phyloP scores from a whole-genome alignment of 208 protist species.

The Phytomonas francai region DNA sequence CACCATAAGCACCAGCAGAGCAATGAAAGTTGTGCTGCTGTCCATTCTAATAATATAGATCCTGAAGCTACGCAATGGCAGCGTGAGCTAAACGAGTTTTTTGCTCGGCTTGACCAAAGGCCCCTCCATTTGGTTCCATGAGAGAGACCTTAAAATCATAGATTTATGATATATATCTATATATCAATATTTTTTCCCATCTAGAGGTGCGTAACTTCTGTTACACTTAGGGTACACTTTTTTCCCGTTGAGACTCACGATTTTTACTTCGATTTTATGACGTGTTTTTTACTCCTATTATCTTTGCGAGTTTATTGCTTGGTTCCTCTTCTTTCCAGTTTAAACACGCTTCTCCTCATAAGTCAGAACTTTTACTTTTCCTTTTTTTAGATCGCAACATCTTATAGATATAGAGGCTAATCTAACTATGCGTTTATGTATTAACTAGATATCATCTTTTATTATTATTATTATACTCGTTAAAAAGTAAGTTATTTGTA shows the following conservation, averaged over 20 bases:
- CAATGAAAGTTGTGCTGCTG: neutral
- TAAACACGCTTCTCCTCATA: conserved; percentile 8
- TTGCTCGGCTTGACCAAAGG: conserved; percentile 27
- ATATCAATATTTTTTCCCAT: conserved; percentile 11
- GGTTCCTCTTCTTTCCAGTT: neutral
- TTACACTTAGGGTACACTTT: conserved; percentile 6
- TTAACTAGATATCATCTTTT: neutral
- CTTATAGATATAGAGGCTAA: neutral
- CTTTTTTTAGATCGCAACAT: neutral
- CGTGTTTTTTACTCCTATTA: neutral
- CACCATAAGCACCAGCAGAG: neutral
- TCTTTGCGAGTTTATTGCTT: neutral
- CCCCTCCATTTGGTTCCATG: conserved; percentile 20
- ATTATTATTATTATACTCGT: neutral
- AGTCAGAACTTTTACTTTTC: neutral
- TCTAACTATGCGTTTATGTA: neutral
- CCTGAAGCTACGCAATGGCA: conserved; percentile 31
- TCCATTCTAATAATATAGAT: conserved; percentile 10
- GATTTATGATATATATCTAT: conserved; percentile 8
- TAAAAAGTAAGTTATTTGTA: neutral
- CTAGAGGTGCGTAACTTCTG: neutral
- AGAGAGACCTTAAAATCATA: neutral
- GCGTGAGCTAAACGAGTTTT: conserved; percentile 34
- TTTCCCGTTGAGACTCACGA: conserved; percentile 5
- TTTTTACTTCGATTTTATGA: conserved; percentile 1